Conservation (phyloP, 495 filamentous ascomycete genomes). For the Neurospora africana region DNA sequence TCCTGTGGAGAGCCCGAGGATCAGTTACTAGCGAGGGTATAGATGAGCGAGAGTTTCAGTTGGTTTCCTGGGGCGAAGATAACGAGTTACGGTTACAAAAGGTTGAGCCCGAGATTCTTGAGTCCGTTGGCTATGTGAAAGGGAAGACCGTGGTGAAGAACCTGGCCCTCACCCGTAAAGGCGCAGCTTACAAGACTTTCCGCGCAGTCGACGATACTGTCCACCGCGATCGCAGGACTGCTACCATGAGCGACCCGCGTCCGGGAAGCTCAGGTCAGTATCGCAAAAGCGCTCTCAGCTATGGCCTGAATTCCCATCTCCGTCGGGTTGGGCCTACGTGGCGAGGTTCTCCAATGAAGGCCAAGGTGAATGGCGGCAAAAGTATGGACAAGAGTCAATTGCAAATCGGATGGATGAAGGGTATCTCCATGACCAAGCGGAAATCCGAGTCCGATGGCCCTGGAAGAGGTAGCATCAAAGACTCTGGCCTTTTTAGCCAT, state of each 20-base stretch:
- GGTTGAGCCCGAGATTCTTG: constrained; percentile 52
- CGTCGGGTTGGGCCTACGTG: constrained; percentile 29
- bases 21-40: constrained; percentile 51
- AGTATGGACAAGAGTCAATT: constrained; percentile 47
- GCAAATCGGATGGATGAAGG: constrained; percentile 86
- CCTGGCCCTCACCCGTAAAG: constrained; percentile 66
- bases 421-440: constrained; percentile 69
- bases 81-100: constrained; percentile 70
- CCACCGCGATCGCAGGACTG: constrained; percentile 29
- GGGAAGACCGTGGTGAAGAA: constrained; percentile 54
- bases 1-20: constrained; percentile 81
- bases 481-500: constrained; percentile 34
- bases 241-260: constrained; percentile 42
- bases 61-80: constrained; percentile 89
- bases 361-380: constrained; percentile 43
- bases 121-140: constrained; percentile 66
- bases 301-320: constrained; percentile 33
- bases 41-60: constrained; percentile 86
- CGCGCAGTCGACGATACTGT: constrained; percentile 49
- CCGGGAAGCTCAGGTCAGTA: constrained; percentile 29
- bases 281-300: constrained; percentile 33
- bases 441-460: constrained; percentile 26
- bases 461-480: constrained; percentile 27
- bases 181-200: constrained; percentile 79
- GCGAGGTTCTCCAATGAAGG: constrained; percentile 53